Base-by-base conservation (phyloP, 2,329 filamentous ascomycete species). In the Colletotrichum simmondsii region DNA sequence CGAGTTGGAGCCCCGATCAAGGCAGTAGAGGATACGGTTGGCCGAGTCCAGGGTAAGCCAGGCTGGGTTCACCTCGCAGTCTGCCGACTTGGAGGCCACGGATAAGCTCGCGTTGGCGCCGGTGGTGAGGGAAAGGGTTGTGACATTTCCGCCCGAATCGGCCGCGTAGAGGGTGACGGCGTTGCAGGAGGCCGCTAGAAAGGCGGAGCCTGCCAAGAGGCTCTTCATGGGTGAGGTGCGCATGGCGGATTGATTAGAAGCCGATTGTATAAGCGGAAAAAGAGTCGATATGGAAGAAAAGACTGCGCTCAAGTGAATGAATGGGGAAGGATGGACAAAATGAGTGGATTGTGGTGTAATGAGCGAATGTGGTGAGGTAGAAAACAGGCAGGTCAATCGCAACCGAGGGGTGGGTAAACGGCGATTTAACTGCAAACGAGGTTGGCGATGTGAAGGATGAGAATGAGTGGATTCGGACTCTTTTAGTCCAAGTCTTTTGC, bases 121-220 rank as follows among this genome's bases (percentile, higher is more conserved):
- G 37, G 71, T 67, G 49, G 59, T 64, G 16, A 75, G 58, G 22
- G 75, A 73, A 14, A 76, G 74, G 35, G 72, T 75, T 52, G 72
- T 76, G 46, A 76, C 64, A 54, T 73, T 75, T 54, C 75, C 75
- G 57, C 75, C 69, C 10, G 74, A 75, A 37, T 75, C 72, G 16
- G 75, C 75, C 12, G 74, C 63, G 62, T 66, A 76, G 22, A 76
- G 71, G 37, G 63, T 75, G 49, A 75, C 72, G 14, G 75, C 75
- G 53, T 65, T 72, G 59, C 62, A 65, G 19, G 72, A 71, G 7
- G 58, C 69, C 22, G 35, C 68, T 57, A 28, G 49, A 28, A 68
- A 35, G 52, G 57, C 68, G 54, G 64, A 68, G 16, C 56, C 68
- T 26, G 68, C 64, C 57, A 71, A 71, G 68, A 68, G 32, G 49